Evolutionary conservation across 2,329 filamentous ascomycete species (phyloP).

Genomic region (Pezicula carpinea): DNA sequence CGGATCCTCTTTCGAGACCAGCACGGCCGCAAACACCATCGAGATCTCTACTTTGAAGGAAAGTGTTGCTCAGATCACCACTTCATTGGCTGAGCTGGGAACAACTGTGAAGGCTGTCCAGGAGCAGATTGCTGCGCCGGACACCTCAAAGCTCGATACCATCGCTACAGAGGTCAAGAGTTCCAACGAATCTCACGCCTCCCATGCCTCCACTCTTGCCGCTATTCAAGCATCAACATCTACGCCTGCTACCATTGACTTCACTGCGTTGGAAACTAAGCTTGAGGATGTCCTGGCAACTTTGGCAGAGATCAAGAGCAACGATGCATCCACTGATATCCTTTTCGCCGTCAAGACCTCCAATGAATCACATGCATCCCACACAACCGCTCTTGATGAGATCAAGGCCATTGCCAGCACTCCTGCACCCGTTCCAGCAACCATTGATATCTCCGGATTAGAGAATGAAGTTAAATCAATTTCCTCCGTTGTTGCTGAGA

Average conservation of each 20-base stretch:
- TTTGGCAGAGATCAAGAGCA: conserved; percentile 22
- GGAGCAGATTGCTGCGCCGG: conserved; percentile 19
- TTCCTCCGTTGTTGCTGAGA: conserved; percentile 8
- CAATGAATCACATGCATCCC: conserved; percentile 16
- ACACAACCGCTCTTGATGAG: conserved; percentile 9
- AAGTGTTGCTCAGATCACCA: conserved; percentile 20
- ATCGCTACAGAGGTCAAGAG: conserved; percentile 18
- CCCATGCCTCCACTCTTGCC: conserved; percentile 10
- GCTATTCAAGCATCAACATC: conserved; percentile 1
- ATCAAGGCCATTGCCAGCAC: conserved; percentile 9
- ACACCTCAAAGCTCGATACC: conserved; percentile 23
- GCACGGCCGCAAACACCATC: conserved; percentile 11
- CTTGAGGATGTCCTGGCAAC: conserved; percentile 18
- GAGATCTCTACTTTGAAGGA: conserved; percentile 24
- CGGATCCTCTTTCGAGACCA: conserved; percentile 15
- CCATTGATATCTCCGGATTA: conserved; percentile 7
- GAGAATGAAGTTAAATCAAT: conserved; percentile 16
- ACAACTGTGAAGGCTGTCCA: conserved; percentile 20
- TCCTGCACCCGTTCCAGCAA: conserved; percentile 6
- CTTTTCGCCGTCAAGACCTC: conserved; percentile 13
- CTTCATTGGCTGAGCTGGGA: conserved; percentile 19
- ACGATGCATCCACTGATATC: conserved; percentile 17
- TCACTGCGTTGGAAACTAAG: conserved; percentile 17
- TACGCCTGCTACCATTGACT: conserved; percentile 11
- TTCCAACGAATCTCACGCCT: conserved; percentile 16